A percentile compares a stretch with the other conserved stretches of the same genome.
Conservation (phyloP, 805 yeast species). For the Zygosaccharomyces siamensis region DNA sequence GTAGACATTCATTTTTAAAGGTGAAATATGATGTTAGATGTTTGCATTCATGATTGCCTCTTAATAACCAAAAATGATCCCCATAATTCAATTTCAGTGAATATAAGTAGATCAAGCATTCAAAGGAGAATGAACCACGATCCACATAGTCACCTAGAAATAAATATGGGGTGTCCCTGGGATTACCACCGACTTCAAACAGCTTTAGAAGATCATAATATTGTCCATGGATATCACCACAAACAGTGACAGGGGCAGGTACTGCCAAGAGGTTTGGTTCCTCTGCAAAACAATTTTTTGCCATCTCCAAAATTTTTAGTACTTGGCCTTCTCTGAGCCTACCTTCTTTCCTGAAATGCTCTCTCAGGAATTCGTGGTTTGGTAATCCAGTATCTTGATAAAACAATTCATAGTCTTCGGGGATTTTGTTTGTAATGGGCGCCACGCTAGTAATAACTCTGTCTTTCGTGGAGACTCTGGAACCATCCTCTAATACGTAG, state of each 20-base stretch:
- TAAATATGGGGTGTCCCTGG: constrained; percentile 66
- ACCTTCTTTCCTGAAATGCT: constrained; percentile 79
- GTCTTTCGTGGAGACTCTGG: constrained; percentile 43
- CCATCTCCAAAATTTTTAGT: constrained; percentile 55
- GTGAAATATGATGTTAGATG: constrained; percentile 94
- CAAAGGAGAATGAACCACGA: constrained; percentile 86
- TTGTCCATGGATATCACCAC: constrained; percentile 98
- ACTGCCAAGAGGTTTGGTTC: constrained; percentile 81
- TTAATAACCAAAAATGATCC: constrained; percentile 65
- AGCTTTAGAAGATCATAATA: constrained; percentile 83
- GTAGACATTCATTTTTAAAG: constrained; percentile 82
- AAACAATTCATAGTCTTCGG: constrained; percentile 67
- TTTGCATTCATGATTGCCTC: constrained; percentile 94
- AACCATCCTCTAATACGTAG: constrained; percentile 50
- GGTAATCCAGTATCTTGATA: constrained; percentile 56
- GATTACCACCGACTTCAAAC: constrained; percentile 91
- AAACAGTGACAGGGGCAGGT: constrained; percentile 90
- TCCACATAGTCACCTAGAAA: constrained; percentile 95
- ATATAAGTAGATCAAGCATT: constrained; percentile 70
- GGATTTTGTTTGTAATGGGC: constrained; percentile 62
- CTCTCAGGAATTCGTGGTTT: constrained; percentile 60
- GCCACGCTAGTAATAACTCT: constrained; percentile 50
- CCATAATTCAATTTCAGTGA: constrained; percentile 75
- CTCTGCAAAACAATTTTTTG: constrained; percentile 53
- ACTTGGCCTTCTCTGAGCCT: constrained; percentile 70